A percentile compares a stretch with the other conserved stretches of the same genome.
These are phyloP conservation scores for Sicyos baderoa DNA, from an alignment of 306 rosid genomes.

Conservation along the genomic window DNA sequence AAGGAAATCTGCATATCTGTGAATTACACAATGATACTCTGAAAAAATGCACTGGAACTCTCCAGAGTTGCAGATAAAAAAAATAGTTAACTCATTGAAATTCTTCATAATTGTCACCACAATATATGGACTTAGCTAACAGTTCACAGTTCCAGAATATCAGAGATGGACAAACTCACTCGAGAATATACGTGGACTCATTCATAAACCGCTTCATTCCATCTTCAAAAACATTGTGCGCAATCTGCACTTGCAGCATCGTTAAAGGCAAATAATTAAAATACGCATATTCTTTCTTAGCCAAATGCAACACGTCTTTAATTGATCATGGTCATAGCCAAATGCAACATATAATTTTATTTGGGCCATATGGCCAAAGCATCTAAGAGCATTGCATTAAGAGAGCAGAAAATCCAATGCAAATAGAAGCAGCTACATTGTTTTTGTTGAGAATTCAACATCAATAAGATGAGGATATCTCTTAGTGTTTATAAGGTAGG, in stretches of 20 bases:
- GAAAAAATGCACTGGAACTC: not conserved
- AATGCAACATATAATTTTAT: not conserved
- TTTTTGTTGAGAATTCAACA: too few species aligned
- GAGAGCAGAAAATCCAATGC: conserved; percentile 10
- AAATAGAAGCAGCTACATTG: conserved; percentile 10
- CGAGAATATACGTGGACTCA: conserved; percentile 85
- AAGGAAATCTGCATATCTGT: conserved; percentile 93
- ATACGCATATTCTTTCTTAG: not conserved
- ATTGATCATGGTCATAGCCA: not conserved
- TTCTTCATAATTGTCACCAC: conserved; percentile 1
- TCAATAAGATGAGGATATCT: too few species aligned
- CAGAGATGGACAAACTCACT: conserved; percentile 54
- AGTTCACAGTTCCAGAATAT: not conserved
- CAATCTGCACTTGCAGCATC: conserved; percentile 72
- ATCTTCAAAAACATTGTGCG: conserved; percentile 88
- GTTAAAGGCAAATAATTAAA: not conserved
- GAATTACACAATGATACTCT: conserved; percentile 20
- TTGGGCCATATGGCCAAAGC: conserved; percentile 1
- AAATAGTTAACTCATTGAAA: not conserved
- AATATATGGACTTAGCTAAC: not conserved
- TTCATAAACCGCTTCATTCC: conserved; percentile 88
- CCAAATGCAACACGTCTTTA: not conserved
- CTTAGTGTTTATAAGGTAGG: too few species aligned
- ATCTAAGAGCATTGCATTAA: conserved; percentile 10
- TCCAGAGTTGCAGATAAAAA: not conserved